Percentiles rank a stretch among this genome's conserved stretches.
Evolutionary conservation across 108 stramenopile species (phyloP).

Genomic region (Aurantiochytrium sp.): DNA sequence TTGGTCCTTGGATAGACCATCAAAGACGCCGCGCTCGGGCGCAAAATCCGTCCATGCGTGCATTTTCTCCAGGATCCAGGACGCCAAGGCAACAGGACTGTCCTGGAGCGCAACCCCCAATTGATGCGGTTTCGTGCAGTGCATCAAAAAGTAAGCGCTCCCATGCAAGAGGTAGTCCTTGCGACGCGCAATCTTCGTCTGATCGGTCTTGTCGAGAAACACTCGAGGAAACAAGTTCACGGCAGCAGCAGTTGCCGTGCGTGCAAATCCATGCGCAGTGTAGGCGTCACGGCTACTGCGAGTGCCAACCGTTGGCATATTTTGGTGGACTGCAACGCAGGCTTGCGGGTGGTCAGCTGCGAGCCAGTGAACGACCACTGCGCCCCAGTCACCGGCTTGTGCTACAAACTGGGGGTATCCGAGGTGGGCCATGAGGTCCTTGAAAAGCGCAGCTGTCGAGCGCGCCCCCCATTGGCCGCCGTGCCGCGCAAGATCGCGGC

Average conservation of each 20-base stretch:
- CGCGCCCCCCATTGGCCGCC: not conserved
- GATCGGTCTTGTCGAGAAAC: not conserved
- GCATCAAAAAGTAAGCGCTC: not conserved
- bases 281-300: not conserved
- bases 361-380: not conserved
- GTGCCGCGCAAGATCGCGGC: not conserved
- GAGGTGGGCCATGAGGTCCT: not conserved
- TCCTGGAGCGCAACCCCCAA: not conserved
- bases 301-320: not conserved
- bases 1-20: not conserved
- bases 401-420: not conserved
- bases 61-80: slow-evolving; percentile 1
- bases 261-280: not conserved
- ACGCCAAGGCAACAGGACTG: not conserved
- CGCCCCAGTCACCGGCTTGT: not conserved
- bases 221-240: not conserved
- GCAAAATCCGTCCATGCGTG: not conserved
- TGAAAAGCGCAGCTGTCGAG: not conserved
- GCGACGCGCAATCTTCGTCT: not conserved
- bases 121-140: not conserved
- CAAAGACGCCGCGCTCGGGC: not conserved
- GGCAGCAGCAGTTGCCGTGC: not conserved
- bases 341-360: not conserved
- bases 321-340: not conserved
- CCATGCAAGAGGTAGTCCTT: not conserved